Evolutionary conservation across 2,329 filamentous ascomycete species (phyloP).

Genomic region (Apiospora marii): DNA sequence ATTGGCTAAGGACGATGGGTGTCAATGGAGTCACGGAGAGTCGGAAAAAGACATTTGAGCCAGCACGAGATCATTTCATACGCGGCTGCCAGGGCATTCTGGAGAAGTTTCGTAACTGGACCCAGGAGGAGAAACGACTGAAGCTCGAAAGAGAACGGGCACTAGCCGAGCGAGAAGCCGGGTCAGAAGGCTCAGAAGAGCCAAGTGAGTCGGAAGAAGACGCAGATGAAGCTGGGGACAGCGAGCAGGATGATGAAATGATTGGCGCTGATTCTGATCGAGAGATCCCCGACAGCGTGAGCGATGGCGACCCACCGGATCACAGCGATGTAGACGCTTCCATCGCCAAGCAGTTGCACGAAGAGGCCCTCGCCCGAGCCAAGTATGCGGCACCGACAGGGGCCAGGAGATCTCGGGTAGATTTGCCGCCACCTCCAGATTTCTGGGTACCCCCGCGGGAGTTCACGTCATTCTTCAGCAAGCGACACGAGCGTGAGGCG

Average conservation of each 20-base stretch:
- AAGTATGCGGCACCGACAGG: slow-evolving; percentile 26
- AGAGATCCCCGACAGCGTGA: slow-evolving; percentile 42
- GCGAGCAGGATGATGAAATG: slow-evolving; percentile 46
- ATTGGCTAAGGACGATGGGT: slow-evolving; percentile 93
- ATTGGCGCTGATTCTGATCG: slow-evolving; percentile 36
- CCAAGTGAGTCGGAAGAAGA: slow-evolving; percentile 34
- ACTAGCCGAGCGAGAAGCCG: slow-evolving; percentile 54
- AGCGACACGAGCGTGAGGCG: slow-evolving; percentile 74
- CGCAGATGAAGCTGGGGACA: slow-evolving; percentile 36
- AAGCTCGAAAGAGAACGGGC: slow-evolving; percentile 78
- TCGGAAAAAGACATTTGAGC: slow-evolving; percentile 86
- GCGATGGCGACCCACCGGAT: slow-evolving; percentile 64
- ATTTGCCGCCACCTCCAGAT: slow-evolving; percentile 39
- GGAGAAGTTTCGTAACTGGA: slow-evolving; percentile 89
- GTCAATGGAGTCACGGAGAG: slow-evolving; percentile 85
- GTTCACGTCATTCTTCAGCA: slow-evolving; percentile 87
- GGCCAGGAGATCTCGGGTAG: slow-evolving; percentile 26
- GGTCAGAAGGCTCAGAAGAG: slow-evolving; percentile 28
- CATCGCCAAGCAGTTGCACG: slow-evolving; percentile 77
- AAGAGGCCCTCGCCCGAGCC: slow-evolving; percentile 62
- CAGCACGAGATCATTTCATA: slow-evolving; percentile 85
- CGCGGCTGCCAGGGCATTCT: slow-evolving; percentile 82
- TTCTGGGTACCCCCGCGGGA: slow-evolving; percentile 59
- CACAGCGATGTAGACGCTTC: slow-evolving; percentile 75
- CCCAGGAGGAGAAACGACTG: slow-evolving; percentile 84